Evolutionary conservation across 179 eudicot genomes (phyloP).

Genomic region (Spergularia azorica): DNA sequence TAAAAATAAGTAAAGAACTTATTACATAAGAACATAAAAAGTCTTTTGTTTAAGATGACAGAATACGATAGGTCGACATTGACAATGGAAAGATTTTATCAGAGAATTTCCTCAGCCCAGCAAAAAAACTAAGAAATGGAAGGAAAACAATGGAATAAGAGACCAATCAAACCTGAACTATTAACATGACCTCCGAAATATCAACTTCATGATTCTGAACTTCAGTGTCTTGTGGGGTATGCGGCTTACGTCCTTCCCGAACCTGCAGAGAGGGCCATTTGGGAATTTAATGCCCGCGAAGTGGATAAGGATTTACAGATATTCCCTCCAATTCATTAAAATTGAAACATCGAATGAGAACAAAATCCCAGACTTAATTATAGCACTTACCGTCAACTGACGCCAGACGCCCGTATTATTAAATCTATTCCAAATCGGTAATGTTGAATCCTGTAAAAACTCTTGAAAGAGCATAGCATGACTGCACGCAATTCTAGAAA

Average conservation of each 20-base stretch:
- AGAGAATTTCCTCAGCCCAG: background rate
- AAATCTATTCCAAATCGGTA: conserved; percentile 92
- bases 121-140: background rate
- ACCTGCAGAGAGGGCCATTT: conserved; percentile 49
- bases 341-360: background rate
- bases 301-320: conserved; percentile 11
- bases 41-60: background rate
- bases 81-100: background rate
- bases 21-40: background rate
- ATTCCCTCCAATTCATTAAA: conserved; percentile 1
- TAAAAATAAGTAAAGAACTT: background rate
- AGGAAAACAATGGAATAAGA: no score
- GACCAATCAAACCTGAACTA: conserved; percentile 66
- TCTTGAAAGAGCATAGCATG: conserved; percentile 81
- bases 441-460: conserved; percentile 63
- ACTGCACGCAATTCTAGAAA: conserved; percentile 70
- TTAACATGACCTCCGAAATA: conserved; percentile 78
- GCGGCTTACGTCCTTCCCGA: conserved; percentile 67
- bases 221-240: conserved; percentile 31
- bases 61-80: background rate
- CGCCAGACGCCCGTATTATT: conserved; percentile 96
- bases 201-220: conserved; percentile 38
- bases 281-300: background rate
- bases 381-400: conserved; percentile 75
- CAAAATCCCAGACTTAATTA: conserved; percentile 15